Evolutionary conservation across 352 stramenopile genomes (phyloP), one percentile per base, ranked within the genome.

Genomic region (Phytophthora colocasiae): DNA sequence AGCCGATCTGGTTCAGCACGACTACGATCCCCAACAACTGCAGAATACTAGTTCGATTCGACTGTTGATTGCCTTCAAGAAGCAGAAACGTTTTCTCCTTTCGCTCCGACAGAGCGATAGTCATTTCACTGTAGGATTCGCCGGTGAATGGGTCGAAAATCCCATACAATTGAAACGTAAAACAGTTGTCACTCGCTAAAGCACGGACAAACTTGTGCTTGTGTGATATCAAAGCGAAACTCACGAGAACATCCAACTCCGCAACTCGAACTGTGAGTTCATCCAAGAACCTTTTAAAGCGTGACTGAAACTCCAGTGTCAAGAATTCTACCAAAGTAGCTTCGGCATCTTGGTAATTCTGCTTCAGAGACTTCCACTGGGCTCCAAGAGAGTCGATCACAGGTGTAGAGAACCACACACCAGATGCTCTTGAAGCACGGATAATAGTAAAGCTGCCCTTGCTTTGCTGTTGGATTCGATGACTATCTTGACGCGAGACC

Each of bases 1-100:
- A 87, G 0, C 80, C 83, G 22, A 90, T 69, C 46, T 91, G 83
- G 58, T 85, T 84, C 3, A 91, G 67, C 10, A 81, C 40, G 9
- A 74, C 69, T 6, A 75, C 68, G 6, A 73, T 38, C 0, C 76
- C 77, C 36, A 83, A 39, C 10, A 68, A 31, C 6, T 77, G 47
- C 4, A 80, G 49, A 14, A 71, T 17, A 32, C 10, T 52, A 7
- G 32, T 29, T 10, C 55, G 43, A 0, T 12, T 27, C 34, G 54
- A 39, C 24, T 57, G 45, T 4, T 57, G 48, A 19, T 64, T 38
- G 17, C 55, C 56, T 24, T 53, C 40, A 29, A 82, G 50, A 7
- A 82, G 48, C 26, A 82, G 50, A 58, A 80, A 73, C 11, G 59
- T 64, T n/a, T 70, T 71, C 1, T 49, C 38, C 3, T 51, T 19